A percentile compares a stretch with the other conserved stretches of the same genome.
Conservation (phyloP, 164 flowering plant species). For the Paratinospora sagittata region DNA sequence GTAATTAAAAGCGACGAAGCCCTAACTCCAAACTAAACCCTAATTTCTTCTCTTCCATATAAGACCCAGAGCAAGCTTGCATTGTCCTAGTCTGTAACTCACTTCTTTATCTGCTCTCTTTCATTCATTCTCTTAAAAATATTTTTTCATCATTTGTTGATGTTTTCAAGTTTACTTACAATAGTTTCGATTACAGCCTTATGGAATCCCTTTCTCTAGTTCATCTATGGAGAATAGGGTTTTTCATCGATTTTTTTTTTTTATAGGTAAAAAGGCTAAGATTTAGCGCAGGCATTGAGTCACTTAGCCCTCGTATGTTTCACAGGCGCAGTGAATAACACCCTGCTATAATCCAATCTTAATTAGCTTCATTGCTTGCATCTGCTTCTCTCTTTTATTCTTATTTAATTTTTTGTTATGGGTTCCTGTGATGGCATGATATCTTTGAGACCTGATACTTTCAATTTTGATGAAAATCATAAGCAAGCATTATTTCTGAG, state of each 20-base stretch:
- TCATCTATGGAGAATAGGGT: neutral
- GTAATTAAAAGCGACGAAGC: neutral
- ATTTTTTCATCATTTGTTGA: neutral
- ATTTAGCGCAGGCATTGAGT: conserved; percentile 1
- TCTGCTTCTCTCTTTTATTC: neutral
- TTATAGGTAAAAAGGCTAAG: neutral
- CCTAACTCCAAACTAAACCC: neutral
- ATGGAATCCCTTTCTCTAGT: neutral
- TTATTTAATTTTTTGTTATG: neutral
- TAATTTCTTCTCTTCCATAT: neutral
- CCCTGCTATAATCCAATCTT: conserved; percentile 9
- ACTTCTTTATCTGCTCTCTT: neutral
- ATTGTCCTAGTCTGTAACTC: too few species aligned
- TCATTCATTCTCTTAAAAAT: neutral
- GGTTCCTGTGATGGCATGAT: conserved; percentile 60
- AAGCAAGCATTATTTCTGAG: conserved; percentile 48
- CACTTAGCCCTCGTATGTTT: neutral
- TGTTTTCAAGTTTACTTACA: neutral
- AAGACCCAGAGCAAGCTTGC: neutral
- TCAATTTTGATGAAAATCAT: conserved; percentile 35
- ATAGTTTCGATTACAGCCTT: neutral
- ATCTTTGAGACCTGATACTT: conserved; percentile 71
- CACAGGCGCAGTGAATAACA: conserved; percentile 19
- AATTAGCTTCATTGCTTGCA: neutral
- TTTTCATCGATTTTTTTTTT: neutral